Conservation (phyloP, 1,284 basidiomycete species). For the Ceratobasidium papillatum region DNA sequence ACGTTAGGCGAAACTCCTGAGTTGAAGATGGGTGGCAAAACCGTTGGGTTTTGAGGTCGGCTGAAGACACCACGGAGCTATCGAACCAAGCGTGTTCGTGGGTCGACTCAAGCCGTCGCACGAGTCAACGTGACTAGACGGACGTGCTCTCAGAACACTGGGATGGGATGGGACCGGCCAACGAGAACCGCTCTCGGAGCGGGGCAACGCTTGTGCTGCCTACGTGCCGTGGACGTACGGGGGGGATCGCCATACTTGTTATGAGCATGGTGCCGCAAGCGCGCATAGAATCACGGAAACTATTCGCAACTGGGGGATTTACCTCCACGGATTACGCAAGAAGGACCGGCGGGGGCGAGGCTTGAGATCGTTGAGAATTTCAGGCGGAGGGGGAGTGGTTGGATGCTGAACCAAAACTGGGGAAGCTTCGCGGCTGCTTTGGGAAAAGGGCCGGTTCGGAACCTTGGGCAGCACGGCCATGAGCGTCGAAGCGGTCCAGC, state of each 20-base stretch:
- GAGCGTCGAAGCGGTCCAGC: slow-evolving; percentile 35
- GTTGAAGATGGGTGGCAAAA: slow-evolving; percentile 2
- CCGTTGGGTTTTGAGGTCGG: slow-evolving; percentile 28
- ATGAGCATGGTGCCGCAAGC: slow-evolving; percentile 19
- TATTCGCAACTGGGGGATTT: slow-evolving; percentile 10
- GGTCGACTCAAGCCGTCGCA: slow-evolving; percentile 25
- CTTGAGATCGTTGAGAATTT: slow-evolving; percentile 13
- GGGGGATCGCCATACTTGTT: slow-evolving; percentile 7
- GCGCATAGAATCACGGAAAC: slow-evolving; percentile 39
- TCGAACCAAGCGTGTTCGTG: slow-evolving; percentile 28
- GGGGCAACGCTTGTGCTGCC: slow-evolving; percentile 8
- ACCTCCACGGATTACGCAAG: slow-evolving; percentile 39
- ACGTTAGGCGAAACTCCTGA: background rate
- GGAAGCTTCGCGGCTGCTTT: slow-evolving; percentile 29
- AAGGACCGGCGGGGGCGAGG: slow-evolving; percentile 39
- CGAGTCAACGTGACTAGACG: slow-evolving; percentile 37
- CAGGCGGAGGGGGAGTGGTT: slow-evolving; percentile 5
- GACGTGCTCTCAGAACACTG: slow-evolving; percentile 40
- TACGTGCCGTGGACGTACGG: slow-evolving; percentile 36
- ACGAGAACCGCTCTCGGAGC: slow-evolving; percentile 32
- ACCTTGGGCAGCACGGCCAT: slow-evolving; percentile 36
- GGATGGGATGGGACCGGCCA: slow-evolving; percentile 19
- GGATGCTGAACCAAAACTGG: slow-evolving; percentile 32
- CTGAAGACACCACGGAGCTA: slow-evolving; percentile 28
- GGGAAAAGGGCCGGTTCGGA: slow-evolving; percentile 27